These are phyloP conservation scores for Gymnopilus dilepis DNA, from an alignment of 768 basidiomycete species.

Conservation along the genomic window DNA sequence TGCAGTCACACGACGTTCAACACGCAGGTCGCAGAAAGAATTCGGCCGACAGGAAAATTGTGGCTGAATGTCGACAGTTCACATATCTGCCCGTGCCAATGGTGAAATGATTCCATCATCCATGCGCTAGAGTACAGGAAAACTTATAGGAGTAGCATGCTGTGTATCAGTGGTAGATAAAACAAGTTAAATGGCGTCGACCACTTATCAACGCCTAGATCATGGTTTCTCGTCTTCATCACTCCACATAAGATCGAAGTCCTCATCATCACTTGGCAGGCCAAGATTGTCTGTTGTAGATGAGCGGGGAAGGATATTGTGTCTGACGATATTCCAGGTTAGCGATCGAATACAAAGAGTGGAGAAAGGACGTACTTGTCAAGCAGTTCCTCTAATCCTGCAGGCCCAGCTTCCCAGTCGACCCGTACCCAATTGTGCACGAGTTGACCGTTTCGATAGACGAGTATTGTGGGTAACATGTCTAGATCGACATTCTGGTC, in stretches of 20 bases:
- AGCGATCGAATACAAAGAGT: not conserved
- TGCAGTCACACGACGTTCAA: not conserved
- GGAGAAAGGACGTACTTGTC: slow-evolving; percentile 51
- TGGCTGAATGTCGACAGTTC: no score
- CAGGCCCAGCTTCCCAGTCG: slow-evolving; percentile 79
- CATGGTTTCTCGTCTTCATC: slow-evolving; percentile 48
- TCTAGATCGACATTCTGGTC: slow-evolving; percentile 78
- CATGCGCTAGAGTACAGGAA: not conserved
- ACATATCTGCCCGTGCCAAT: no score
- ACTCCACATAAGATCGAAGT: slow-evolving; percentile 58
- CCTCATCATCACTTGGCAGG: slow-evolving; percentile 56
- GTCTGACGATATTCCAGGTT: slow-evolving; percentile 21
- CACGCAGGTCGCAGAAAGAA: not conserved
- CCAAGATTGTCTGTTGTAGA: slow-evolving; percentile 47
- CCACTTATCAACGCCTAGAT: not conserved
- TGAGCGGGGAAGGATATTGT: slow-evolving; percentile 30
- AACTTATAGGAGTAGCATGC: not conserved
- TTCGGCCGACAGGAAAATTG: not conserved
- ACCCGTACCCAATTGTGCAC: slow-evolving; percentile 90
- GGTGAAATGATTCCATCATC: no score
- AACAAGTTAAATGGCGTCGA: not conserved
- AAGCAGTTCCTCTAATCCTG: slow-evolving; percentile 73
- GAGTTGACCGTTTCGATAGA: slow-evolving; percentile 81
- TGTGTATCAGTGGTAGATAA: not conserved
- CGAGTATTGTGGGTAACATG: slow-evolving; percentile 78